A percentile compares a stretch with the other conserved stretches of the same genome.
Conservation (phyloP, 805 yeast genomes). For the Lipomyces mesembrius region DNA sequence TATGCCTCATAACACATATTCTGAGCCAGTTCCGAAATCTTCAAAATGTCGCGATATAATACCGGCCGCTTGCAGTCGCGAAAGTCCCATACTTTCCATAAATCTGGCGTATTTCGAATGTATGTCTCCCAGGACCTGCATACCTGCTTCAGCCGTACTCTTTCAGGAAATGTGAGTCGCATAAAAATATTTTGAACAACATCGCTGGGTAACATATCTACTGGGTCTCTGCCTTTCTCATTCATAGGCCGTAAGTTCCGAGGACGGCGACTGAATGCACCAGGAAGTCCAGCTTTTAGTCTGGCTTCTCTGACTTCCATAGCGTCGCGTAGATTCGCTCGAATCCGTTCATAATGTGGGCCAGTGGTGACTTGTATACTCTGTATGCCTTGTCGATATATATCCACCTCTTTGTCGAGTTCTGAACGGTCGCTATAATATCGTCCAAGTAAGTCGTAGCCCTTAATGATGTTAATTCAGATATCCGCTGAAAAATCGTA, state of each 20-base stretch:
- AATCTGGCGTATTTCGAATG: background rate
- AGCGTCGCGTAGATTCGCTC: background rate
- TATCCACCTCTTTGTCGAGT: background rate
- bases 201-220: slow-evolving; percentile 8
- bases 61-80: slow-evolving; percentile 18
- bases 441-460: slow-evolving; percentile 2
- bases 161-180: slow-evolving; percentile 11
- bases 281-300: background rate
- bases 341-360: background rate
- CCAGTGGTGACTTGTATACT: background rate
- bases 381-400: background rate
- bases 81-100: slow-evolving; percentile 20
- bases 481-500: background rate
- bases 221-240: background rate
- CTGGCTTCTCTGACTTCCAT: background rate
- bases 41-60: background rate
- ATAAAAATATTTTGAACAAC: slow-evolving; percentile 2
- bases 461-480: background rate
- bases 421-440: background rate
- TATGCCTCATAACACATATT: slow-evolving; percentile 1
- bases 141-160: slow-evolving; percentile 7
- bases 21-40: background rate
- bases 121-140: slow-evolving; percentile 11
- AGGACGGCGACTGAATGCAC: background rate
- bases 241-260: background rate